Conservation (phyloP, 1,284 basidiomycete species). For the Phellinidium pouzarii region DNA sequence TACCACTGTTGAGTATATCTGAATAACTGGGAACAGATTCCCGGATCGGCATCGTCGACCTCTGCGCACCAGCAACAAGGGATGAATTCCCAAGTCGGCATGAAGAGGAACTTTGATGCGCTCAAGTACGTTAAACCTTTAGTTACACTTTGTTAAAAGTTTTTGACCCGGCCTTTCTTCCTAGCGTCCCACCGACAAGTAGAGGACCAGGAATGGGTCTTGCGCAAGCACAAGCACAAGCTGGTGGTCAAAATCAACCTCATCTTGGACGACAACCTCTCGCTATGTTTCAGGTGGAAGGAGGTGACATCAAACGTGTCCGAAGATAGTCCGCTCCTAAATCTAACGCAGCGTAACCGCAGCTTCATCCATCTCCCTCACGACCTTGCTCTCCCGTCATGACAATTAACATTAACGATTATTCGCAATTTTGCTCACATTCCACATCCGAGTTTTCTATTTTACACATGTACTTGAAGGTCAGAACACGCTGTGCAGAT, state of each 20-base stretch:
- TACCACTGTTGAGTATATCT: not conserved
- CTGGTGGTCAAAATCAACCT: not conserved
- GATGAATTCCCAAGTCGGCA: conserved; percentile 21
- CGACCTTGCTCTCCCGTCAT: not conserved
- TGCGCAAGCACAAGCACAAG: not conserved
- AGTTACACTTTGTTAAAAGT: not conserved
- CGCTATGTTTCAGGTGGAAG: conserved; percentile 6
- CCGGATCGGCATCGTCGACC: conserved; percentile 2
- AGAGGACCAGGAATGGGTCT: conserved; percentile 4
- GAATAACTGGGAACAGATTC: conserved; percentile 1
- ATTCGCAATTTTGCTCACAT: too few relatives aligned
- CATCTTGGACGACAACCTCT: conserved; percentile 5
- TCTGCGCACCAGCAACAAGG: conserved; percentile 14
- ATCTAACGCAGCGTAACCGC: not conserved
- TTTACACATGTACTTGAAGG: not conserved
- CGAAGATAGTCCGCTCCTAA: not conserved
- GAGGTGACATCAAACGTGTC: conserved; percentile 8
- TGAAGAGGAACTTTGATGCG: conserved; percentile 34
- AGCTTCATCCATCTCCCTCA: not conserved
- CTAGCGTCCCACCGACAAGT: not conserved
- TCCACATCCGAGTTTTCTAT: too few relatives aligned
- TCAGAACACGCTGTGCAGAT: not conserved
- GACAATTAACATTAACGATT: too few relatives aligned
- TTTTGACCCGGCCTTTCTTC: not conserved
- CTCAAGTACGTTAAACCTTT: conserved; percentile 31